Percentiles rank a stretch among this genome's conserved stretches.
Evolutionary conservation across 2,329 filamentous ascomycete genomes (phyloP).

Genomic region (Penicillium paneum): DNA sequence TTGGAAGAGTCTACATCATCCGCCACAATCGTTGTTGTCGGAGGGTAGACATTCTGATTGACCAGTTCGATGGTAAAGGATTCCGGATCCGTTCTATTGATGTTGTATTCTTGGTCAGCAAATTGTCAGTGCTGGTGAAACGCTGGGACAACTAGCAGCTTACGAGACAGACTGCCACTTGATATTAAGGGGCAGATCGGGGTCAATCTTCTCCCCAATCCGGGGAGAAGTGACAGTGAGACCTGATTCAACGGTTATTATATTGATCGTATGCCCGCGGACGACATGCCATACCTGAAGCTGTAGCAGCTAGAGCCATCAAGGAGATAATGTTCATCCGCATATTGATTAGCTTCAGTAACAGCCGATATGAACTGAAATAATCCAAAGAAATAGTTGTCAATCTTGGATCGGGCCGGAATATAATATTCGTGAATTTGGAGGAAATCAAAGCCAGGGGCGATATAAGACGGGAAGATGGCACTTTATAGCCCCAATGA

Average conservation of each 20-base stretch:
- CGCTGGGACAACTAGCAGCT: neutral
- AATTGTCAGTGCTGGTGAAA: neutral
- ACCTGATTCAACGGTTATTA: conserved; percentile 20
- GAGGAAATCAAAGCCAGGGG: conserved; percentile 4
- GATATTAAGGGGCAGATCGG: conserved; percentile 38
- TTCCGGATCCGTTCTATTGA: conserved; percentile 38
- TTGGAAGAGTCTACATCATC: conserved; percentile 35
- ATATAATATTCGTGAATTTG: conserved; percentile 7
- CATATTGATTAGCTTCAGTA: conserved; percentile 24
- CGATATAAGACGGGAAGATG: neutral
- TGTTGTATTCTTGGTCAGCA: conserved; percentile 1
- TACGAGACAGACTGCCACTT: conserved; percentile 41
- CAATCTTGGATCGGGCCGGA: neutral
- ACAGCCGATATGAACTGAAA: neutral
- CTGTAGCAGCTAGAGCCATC: conserved; percentile 29
- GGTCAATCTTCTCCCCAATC: conserved; percentile 34
- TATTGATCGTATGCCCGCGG: neutral
- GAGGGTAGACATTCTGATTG: conserved; percentile 39
- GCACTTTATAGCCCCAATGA: conserved; percentile 13
- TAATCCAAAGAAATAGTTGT: neutral
- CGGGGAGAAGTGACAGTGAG: conserved; percentile 36
- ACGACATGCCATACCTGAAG: conserved; percentile 24
- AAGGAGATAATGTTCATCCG: conserved; percentile 25
- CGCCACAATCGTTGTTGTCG: conserved; percentile 32
- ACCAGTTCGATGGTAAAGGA: conserved; percentile 44